These are phyloP conservation scores for Phascolomyces articulosus DNA, from an alignment of 371 early-diverging fungal genomes.

Conservation along the genomic window DNA sequence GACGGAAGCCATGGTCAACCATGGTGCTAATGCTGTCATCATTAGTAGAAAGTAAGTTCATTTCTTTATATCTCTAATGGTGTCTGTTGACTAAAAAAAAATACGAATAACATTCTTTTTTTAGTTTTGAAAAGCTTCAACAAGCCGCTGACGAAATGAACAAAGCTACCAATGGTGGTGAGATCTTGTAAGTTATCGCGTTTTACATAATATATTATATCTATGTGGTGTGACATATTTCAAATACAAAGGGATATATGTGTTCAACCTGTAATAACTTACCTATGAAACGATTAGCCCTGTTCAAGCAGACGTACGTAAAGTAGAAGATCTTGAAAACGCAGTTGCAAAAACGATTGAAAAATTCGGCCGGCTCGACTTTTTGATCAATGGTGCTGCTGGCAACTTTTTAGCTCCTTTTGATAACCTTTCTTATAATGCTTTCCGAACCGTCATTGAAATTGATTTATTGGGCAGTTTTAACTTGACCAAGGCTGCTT, in stretches of 20 bases:
- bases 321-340: slow-evolving; percentile 60
- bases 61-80: too few relatives aligned
- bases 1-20: slow-evolving; percentile 76
- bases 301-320: slow-evolving; percentile 67
- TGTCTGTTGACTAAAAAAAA: too few relatives aligned
- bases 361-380: slow-evolving; percentile 72
- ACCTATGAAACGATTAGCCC: too few relatives aligned
- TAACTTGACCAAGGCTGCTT: slow-evolving; percentile 76
- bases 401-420: slow-evolving; percentile 81
- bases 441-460: slow-evolving; percentile 68
- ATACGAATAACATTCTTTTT: too few relatives aligned
- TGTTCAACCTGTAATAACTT: too few relatives aligned
- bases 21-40: slow-evolving; percentile 76
- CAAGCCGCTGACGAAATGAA: slow-evolving; percentile 71
- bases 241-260: too few relatives aligned
- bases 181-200: slow-evolving; percentile 49
- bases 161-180: slow-evolving; percentile 57
- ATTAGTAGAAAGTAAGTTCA: slow-evolving; percentile 58
- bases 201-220: too few relatives aligned
- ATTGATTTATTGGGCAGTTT: slow-evolving; percentile 62
- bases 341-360: slow-evolving; percentile 68
- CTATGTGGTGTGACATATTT: too few relatives aligned
- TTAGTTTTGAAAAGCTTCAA: slow-evolving; percentile 59
- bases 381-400: slow-evolving; percentile 65
- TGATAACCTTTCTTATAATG: slow-evolving; percentile 70